Conservation (phyloP, 2,329 filamentous ascomycete species). For the Grosmannia clavigera region DNA sequence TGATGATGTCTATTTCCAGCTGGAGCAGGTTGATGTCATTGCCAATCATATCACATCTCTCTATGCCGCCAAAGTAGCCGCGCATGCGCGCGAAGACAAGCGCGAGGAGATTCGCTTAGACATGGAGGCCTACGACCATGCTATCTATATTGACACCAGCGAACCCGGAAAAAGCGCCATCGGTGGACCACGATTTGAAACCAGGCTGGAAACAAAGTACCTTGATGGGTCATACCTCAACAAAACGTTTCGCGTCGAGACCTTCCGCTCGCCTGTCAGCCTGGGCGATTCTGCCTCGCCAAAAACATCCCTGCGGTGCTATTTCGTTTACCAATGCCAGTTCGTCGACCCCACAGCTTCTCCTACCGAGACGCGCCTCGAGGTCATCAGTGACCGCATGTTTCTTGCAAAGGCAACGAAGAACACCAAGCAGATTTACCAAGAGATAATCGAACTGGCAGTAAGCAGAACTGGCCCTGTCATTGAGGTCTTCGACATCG, state of each 20-base stretch:
- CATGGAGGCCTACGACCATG: slow-evolving; percentile 89
- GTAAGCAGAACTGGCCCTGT: slow-evolving; percentile 82
- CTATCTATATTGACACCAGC: slow-evolving; percentile 97
- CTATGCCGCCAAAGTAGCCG: slow-evolving; percentile 92
- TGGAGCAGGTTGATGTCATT: slow-evolving; percentile 75
- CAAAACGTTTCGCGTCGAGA: slow-evolving; percentile 85
- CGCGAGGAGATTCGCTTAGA: slow-evolving; percentile 87
- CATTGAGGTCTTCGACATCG: slow-evolving; percentile 95
- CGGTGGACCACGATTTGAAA: slow-evolving; percentile 80
- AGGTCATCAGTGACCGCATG: slow-evolving; percentile 82
- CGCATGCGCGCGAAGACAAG: slow-evolving; percentile 86
- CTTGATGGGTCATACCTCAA: slow-evolving; percentile 64
- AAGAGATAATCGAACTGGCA: slow-evolving; percentile 79
- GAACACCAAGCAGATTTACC: slow-evolving; percentile 94
- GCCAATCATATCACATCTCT: slow-evolving; percentile 90
- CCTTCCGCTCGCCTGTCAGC: slow-evolving; percentile 81
- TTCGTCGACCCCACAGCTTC: slow-evolving; percentile 67
- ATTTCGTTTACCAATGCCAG: slow-evolving; percentile 96
- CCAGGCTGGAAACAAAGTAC: slow-evolving; percentile 89
- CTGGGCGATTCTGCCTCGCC: slow-evolving; percentile 51
- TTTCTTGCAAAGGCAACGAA: slow-evolving; percentile 92
- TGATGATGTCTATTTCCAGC: slow-evolving; percentile 96
- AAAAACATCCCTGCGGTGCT: slow-evolving; percentile 82
- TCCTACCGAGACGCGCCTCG: slow-evolving; percentile 73
- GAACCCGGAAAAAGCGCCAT: slow-evolving; percentile 69